Evolutionary conservation across 2,329 filamentous ascomycete species (phyloP), one percentile per base, ranked within the genome.

Genomic region (Neonectria magnoliae): DNA sequence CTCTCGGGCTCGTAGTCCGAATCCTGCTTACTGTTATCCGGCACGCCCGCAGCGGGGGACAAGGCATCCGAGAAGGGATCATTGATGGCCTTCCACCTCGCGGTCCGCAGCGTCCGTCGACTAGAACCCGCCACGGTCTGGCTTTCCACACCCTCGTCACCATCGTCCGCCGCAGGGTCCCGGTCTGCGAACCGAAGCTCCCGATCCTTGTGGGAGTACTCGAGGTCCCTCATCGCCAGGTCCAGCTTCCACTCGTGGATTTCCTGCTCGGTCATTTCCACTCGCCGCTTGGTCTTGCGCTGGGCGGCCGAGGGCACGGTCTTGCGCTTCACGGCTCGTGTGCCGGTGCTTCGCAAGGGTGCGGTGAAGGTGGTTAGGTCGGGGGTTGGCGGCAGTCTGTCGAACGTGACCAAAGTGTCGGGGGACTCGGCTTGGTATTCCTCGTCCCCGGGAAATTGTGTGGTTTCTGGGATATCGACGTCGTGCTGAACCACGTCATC

Each of bases 321-420:
- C 18, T 38, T 68, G 1, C 70, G 44, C 8, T 67, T 65, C 0
- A 60, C 55, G 0, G 62, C 69, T 31, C 64, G 22, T 47, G 38
- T 29, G 0, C 71, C 71, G 1, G 68, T 70, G 3, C 71, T 74
- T 4, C 65, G 44, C 5, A 68, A 44, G 2, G 70, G 65, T 4
- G 52, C 10, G 14, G 53, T 54, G 2, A 71, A 56, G 29, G 51
- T 56, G 2, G 69, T 48, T 33, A 62, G 14, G 1, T 57, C 59
- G 1, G 57, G 71, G 0, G 59, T 67, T 0, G 67, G 62, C 1
- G 69, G 70, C 1, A 65, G n/a, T n/a, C 57, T 20, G n/a, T 68
- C 61, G 8, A 29, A 70, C 51, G 8, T 57, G 14, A 1, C 9
- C n/a, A 42, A 10, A 10, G 8, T 42, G 25, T 50, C 27, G 27